phyloP scores from a whole-genome alignment of 805 yeast species.

The Teunomyces lycoperdinae region DNA sequence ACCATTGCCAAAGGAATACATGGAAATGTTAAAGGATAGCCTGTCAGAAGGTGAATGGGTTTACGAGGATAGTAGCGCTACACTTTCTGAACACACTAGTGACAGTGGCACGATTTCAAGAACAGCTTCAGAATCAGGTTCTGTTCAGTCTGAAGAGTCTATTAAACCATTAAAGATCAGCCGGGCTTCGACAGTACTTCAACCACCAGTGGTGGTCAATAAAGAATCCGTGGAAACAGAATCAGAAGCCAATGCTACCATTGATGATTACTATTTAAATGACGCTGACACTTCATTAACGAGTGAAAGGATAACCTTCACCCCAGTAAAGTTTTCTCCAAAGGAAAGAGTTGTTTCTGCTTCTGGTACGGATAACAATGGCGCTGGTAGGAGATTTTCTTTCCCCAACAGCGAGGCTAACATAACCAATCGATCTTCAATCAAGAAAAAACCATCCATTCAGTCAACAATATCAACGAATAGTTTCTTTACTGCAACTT shows the following conservation, averaged over 20 bases:
- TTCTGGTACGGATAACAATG: slow-evolving; percentile 28
- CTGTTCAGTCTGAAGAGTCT: slow-evolving; percentile 7
- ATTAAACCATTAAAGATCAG: slow-evolving; percentile 14
- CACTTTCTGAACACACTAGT: background rate
- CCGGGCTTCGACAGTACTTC: slow-evolving; percentile 7
- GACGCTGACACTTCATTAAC: slow-evolving; percentile 1
- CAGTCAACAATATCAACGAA: slow-evolving; percentile 7
- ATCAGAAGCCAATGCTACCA: background rate
- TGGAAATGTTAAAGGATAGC: background rate
- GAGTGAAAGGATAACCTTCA: background rate
- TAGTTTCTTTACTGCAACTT: slow-evolving; percentile 7
- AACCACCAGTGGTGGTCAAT: background rate
- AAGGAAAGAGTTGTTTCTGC: slow-evolving; percentile 10
- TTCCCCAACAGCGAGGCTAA: slow-evolving; percentile 36
- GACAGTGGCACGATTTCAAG: background rate
- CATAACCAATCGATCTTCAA: slow-evolving; percentile 28
- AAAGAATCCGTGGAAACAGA: background rate
- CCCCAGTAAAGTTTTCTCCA: background rate
- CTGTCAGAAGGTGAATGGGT: slow-evolving; percentile 7
- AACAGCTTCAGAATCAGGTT: background rate
- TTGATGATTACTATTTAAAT: slow-evolving; percentile 10
- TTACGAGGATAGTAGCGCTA: slow-evolving; percentile 1
- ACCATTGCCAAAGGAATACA: background rate
- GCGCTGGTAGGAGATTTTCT: slow-evolving; percentile 33
- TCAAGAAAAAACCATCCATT: background rate